phyloP scores from a whole-genome alignment of 2,329 filamentous ascomycete genomes.

The Fusarium sp. region DNA sequence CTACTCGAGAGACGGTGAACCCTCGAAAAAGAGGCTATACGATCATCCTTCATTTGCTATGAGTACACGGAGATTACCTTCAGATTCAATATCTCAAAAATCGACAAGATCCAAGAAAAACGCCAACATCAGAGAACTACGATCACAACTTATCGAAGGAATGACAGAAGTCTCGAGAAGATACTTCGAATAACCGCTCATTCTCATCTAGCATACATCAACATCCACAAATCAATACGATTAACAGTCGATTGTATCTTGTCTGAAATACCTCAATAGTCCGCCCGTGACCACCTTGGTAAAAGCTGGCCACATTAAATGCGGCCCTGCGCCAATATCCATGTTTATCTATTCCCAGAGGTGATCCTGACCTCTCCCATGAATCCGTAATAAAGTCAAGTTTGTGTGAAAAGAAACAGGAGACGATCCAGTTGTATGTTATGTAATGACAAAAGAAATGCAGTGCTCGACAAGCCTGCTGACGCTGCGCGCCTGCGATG shows the following conservation, averaged over 20 bases:
- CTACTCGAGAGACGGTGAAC: not conserved
- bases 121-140: not conserved
- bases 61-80: not conserved
- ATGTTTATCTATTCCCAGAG: constrained; percentile 40
- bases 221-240: constrained; percentile 35
- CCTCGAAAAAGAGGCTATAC: not conserved
- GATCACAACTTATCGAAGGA: not conserved
- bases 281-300: constrained; percentile 31
- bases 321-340: constrained; percentile 34
- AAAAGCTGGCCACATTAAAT: constrained; percentile 31
- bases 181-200: not conserved
- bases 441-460: constrained; percentile 44
- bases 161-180: not conserved
- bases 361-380: constrained; percentile 40
- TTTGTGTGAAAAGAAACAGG: constrained; percentile 31
- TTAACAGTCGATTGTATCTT: constrained; percentile 36
- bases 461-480: constrained; percentile 1
- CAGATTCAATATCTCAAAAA: not conserved
- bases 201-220: constrained; percentile 32
- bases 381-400: constrained; percentile 38
- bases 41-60: constrained; percentile 9
- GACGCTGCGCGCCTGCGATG: constrained; percentile 24
- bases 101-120: not conserved
- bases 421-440: constrained; percentile 39
- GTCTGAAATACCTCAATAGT: constrained; percentile 31